Conservation (phyloP, 805 yeast genomes). For the Schwanniomyces sp. region DNA sequence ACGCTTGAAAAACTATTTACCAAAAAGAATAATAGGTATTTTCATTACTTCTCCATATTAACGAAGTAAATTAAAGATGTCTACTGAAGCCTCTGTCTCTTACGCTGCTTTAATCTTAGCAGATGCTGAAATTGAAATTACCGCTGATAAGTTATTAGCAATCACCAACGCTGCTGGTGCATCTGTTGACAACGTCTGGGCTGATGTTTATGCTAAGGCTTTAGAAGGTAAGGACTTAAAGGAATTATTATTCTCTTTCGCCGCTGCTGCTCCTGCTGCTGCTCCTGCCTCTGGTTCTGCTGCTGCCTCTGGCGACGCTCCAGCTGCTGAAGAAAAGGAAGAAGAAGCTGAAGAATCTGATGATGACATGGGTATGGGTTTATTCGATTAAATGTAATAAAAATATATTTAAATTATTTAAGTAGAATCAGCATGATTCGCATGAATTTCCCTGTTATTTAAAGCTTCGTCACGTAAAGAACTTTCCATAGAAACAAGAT, state of each 20-base stretch:
- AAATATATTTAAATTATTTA: not conserved
- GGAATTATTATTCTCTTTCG: slow-evolving; percentile 62
- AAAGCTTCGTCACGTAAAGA: not conserved
- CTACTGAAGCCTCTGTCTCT: slow-evolving; percentile 88
- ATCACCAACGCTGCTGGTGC: slow-evolving; percentile 83
- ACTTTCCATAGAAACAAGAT: not conserved
- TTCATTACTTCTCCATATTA: not conserved
- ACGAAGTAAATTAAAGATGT: slow-evolving; percentile 49
- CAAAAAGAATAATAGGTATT: not conserved
- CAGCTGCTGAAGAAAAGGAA: slow-evolving; percentile 66
- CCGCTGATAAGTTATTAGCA: slow-evolving; percentile 78
- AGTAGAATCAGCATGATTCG: not conserved
- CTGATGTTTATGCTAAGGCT: slow-evolving; percentile 87
- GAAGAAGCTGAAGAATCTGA: slow-evolving; percentile 67
- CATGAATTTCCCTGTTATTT: not conserved
- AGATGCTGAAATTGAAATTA: slow-evolving; percentile 93
- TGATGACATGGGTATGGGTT: slow-evolving; percentile 89
- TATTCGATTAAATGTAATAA: slow-evolving; percentile 78
- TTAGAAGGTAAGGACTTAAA: slow-evolving; percentile 80
- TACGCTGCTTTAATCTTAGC: slow-evolving; percentile 99
- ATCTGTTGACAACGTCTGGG: slow-evolving; percentile 78
- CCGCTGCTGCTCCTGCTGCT: slow-evolving; percentile 48
- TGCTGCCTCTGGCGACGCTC: slow-evolving; percentile 56
- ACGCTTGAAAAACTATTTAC: slow-evolving; percentile 1
- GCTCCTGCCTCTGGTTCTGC: slow-evolving; percentile 32